Conservation (phyloP, 345 rosid species). For the Aquilaria sinensis region DNA sequence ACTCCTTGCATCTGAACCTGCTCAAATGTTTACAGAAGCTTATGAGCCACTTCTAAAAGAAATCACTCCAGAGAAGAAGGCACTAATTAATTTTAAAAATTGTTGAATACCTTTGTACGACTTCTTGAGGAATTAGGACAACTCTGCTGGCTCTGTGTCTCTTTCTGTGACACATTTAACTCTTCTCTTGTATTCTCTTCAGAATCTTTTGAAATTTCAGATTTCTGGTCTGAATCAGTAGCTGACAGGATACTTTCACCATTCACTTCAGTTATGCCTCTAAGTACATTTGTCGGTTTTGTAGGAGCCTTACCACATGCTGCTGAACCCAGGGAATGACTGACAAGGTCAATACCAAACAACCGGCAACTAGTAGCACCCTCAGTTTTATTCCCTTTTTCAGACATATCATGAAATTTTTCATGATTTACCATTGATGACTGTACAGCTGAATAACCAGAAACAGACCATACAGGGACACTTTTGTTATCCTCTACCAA, state of each 20-base stretch:
- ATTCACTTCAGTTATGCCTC: constrained; percentile 29
- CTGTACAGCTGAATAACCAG: constrained; percentile 33
- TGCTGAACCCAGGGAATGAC: constrained; percentile 24
- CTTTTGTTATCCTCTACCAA: constrained; percentile 32
- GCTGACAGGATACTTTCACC: constrained; percentile 11
- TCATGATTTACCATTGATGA: constrained; percentile 35
- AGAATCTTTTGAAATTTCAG: constrained; percentile 37
- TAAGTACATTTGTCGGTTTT: constrained; percentile 25
- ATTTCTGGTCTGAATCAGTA: constrained; percentile 31
- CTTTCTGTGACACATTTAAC: constrained; percentile 43
- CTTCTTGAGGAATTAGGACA: constrained; percentile 38
- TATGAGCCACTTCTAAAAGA: no score
- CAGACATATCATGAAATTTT: constrained; percentile 45
- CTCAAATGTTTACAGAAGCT: constrained; percentile 5
- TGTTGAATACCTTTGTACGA: constrained; percentile 65
- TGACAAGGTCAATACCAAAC: constrained; percentile 58
- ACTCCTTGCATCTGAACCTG: constrained; percentile 81
- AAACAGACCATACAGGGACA: constrained; percentile 22
- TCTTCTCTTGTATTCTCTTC: constrained; percentile 53
- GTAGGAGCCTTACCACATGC: constrained; percentile 30
- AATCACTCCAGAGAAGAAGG: no score
- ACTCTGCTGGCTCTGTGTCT: constrained; percentile 54
- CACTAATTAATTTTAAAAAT: not conserved
- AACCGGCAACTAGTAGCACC: constrained; percentile 40
- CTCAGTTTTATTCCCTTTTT: constrained; percentile 30